A percentile compares a stretch with the other conserved stretches of the same genome.
Evolutionary conservation across 257 asterid genomes (phyloP).

Genomic region (Ilex asprella): DNA sequence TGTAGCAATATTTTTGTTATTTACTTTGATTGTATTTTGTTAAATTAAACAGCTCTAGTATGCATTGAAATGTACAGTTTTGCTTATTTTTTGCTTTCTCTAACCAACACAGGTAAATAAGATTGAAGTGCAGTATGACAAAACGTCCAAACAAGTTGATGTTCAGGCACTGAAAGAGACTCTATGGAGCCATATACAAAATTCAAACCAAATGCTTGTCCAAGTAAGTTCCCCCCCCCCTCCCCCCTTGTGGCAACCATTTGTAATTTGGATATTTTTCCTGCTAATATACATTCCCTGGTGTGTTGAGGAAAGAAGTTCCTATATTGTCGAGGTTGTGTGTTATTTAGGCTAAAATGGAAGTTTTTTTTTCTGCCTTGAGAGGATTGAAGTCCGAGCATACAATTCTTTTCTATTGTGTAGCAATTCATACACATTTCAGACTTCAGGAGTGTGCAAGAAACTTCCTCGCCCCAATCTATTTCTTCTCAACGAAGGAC

Average conservation of each 20-base stretch:
- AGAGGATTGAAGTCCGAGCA: no score
- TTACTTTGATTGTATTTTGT: no score
- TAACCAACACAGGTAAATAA: slow-evolving; percentile 52
- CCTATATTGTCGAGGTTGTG: neutral
- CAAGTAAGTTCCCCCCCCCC: slow-evolving; percentile 34
- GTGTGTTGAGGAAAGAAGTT: no score
- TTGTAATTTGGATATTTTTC: no score
- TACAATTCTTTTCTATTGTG: no score
- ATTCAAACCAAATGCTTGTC: slow-evolving; percentile 24
- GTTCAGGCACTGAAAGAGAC: slow-evolving; percentile 87
- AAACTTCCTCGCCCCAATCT: no score
- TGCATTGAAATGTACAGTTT: no score
- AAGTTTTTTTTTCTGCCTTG: neutral
- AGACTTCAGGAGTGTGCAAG: no score
- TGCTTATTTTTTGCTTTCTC: neutral
- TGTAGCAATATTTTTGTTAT: no score
- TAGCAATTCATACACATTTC: no score
- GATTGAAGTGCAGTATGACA: slow-evolving; percentile 83
- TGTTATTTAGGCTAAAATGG: neutral
- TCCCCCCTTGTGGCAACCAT: neutral
- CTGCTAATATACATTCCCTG: neutral
- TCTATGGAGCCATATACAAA: slow-evolving; percentile 67
- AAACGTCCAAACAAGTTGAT: slow-evolving; percentile 87
- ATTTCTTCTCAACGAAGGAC: no score
- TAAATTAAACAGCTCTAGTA: no score